Percentiles rank a stretch among this genome's conserved stretches.
These are phyloP conservation scores for Phytophthora melonis DNA, from an alignment of 352 stramenopile species.

Conservation along the genomic window DNA sequence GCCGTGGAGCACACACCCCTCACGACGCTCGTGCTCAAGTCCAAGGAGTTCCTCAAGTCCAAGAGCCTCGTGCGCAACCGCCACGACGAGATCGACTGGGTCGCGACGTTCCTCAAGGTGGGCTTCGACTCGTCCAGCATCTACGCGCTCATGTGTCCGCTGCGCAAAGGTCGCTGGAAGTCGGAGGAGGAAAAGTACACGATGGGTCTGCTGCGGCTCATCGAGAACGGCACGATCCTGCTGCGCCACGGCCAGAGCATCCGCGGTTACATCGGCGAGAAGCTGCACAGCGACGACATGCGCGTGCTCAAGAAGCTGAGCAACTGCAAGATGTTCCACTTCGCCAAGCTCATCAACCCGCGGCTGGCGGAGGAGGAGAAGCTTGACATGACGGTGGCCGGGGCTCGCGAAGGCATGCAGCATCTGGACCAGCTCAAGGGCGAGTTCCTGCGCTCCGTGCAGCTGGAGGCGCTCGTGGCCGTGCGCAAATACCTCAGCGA, in stretches of 20 bases:
- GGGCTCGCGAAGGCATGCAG: constrained; percentile 41
- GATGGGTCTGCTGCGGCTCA: constrained; percentile 68
- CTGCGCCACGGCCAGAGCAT: constrained; percentile 75
- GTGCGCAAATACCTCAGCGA: constrained; percentile 81
- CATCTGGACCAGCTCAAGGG: constrained; percentile 62
- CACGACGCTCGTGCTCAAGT: constrained; percentile 68
- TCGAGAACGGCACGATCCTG: constrained; percentile 69
- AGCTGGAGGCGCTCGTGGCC: constrained; percentile 78
- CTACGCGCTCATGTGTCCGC: constrained; percentile 78
- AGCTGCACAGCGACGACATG: constrained; percentile 86
- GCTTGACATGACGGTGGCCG: constrained; percentile 51
- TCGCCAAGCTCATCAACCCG: constrained; percentile 72
- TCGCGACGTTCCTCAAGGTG: constrained; percentile 76
- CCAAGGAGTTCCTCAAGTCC: constrained; percentile 68
- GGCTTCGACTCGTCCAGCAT: constrained; percentile 79
- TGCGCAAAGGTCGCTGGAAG: constrained; percentile 82
- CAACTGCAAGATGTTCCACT: constrained; percentile 86
- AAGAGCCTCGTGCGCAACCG: constrained; percentile 74
- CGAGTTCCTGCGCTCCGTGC: constrained; percentile 80
- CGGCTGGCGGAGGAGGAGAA: constrained; percentile 62
- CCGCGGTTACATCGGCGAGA: constrained; percentile 76
- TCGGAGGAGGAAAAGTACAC: constrained; percentile 80
- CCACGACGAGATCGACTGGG: constrained; percentile 84
- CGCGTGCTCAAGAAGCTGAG: constrained; percentile 87
- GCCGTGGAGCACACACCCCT: constrained; percentile 47